These are phyloP conservation scores for Plasmodium berghei DNA, from an alignment of 169 alveolate genomes.

Conservation along the genomic window DNA sequence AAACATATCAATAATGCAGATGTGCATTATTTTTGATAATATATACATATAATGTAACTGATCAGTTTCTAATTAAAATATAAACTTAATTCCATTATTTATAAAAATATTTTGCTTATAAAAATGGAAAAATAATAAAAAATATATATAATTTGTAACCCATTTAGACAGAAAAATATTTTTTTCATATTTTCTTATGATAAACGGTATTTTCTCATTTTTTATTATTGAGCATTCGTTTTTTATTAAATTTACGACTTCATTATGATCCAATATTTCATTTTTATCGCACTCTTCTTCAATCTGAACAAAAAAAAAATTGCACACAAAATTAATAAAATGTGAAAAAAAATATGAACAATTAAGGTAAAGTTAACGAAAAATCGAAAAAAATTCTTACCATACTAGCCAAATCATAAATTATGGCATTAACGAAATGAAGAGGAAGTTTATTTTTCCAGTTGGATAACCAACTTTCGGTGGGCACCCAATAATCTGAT, in stretches of 20 bases:
- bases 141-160: slow-evolving; percentile 57
- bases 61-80: slow-evolving; percentile 13
- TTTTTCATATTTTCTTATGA: slow-evolving; percentile 71
- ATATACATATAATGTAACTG: not conserved
- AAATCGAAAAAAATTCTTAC: slow-evolving; percentile 18
- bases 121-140: slow-evolving; percentile 48
- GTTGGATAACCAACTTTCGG: slow-evolving; percentile 63
- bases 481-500: slow-evolving; percentile 73
- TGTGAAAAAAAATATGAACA: not conserved
- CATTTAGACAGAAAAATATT: slow-evolving; percentile 64
- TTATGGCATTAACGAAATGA: slow-evolving; percentile 55
- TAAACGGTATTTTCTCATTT: slow-evolving; percentile 64
- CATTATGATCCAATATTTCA: slow-evolving; percentile 52
- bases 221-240: slow-evolving; percentile 34
- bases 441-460: slow-evolving; percentile 70
- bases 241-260: slow-evolving; percentile 58
- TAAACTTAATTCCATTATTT: slow-evolving; percentile 57
- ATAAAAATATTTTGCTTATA: slow-evolving; percentile 63
- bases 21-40: too few species aligned
- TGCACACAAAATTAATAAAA: slow-evolving; percentile 6
- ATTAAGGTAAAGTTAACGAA: not conserved
- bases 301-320: slow-evolving; percentile 17
- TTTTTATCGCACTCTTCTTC: slow-evolving; percentile 69
- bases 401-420: slow-evolving; percentile 69
- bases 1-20: too few species aligned